Percentiles rank a stretch among this genome's conserved stretches.
Conservation (phyloP, 257 asterid species). For the Solanum sejunctum region DNA sequence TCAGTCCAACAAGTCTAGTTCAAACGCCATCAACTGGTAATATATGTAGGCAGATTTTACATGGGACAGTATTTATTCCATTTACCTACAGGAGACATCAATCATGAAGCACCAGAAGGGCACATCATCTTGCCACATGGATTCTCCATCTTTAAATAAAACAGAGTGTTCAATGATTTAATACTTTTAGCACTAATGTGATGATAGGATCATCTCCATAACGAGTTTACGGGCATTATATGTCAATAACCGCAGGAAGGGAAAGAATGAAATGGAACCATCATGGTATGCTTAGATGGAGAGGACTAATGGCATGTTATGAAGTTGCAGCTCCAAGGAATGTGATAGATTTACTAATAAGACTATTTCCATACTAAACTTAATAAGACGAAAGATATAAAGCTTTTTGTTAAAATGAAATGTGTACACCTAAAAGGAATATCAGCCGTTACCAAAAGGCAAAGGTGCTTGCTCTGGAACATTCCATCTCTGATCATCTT, state of each 20-base stretch:
- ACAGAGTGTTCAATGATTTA: neutral
- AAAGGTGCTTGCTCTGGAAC: conserved; percentile 43
- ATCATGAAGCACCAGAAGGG: neutral
- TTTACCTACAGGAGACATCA: neutral
- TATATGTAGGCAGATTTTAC: neutral
- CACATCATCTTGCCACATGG: neutral
- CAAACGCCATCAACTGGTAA: neutral
- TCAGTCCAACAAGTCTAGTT: neutral
- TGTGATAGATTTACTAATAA: neutral
- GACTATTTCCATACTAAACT: neutral
- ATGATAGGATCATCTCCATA: neutral
- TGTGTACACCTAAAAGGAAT: neutral
- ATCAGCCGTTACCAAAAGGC: conserved; percentile 34
- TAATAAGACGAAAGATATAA: neutral
- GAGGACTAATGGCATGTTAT: neutral
- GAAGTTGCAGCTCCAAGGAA: neutral
- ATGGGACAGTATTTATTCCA: neutral
- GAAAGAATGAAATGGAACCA: neutral
- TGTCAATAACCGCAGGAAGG: neutral
- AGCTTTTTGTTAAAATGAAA: neutral
- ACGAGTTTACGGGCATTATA: neutral
- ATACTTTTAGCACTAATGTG: neutral
- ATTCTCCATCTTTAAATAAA: neutral
- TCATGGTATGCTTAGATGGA: neutral
- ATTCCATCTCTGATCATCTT: conserved; percentile 50